Percentiles rank a stretch among this genome's conserved stretches.
phyloP scores from a whole-genome alignment of 2,329 filamentous ascomycete species.

The Sodiomyces alkalinus region DNA sequence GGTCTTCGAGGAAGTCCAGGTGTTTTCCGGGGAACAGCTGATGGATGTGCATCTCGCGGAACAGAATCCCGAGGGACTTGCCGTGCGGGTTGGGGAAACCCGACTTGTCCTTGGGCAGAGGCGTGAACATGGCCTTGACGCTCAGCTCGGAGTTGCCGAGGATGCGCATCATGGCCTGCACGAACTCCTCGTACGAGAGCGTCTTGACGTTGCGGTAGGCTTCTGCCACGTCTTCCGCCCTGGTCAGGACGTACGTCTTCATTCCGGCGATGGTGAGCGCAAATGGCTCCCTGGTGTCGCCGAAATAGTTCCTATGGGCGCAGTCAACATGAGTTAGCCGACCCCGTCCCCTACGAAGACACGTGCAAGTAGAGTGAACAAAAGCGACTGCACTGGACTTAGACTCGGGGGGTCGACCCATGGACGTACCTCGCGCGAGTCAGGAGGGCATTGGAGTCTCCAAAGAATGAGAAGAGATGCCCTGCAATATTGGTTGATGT shows the following conservation, averaged over 20 bases:
- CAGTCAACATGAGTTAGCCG: too few relatives aligned
- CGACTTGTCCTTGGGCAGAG: constrained; percentile 8
- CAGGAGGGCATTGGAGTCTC: constrained; percentile 9
- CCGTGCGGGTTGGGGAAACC: constrained; percentile 12
- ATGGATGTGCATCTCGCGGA: constrained; percentile 9
- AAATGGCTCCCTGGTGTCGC: constrained; percentile 10
- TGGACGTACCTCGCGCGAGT: constrained; percentile 8
- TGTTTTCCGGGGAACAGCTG: constrained; percentile 11
- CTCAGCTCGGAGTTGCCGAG: constrained; percentile 8
- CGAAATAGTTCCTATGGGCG: constrained; percentile 3
- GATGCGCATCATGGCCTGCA: constrained; percentile 9
- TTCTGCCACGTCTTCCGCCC: constrained; percentile 9
- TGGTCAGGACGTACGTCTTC: constrained; percentile 12
- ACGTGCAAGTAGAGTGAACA: too few relatives aligned
- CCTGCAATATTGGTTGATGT: constrained; percentile 6
- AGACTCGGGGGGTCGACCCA: too few relatives aligned
- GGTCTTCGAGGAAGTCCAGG: constrained; percentile 7
- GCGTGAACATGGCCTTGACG: constrained; percentile 8
- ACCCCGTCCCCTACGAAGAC: too few relatives aligned
- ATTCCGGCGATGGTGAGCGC: constrained; percentile 9
- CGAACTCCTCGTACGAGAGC: constrained; percentile 11
- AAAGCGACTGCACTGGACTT: too few relatives aligned
- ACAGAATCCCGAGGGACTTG: constrained; percentile 7
- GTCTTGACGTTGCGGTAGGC: constrained; percentile 11
- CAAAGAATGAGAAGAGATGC: constrained; percentile 10